Evolutionary conservation across 768 basidiomycete genomes (phyloP).

Genomic region (Saitozyma sp.): DNA sequence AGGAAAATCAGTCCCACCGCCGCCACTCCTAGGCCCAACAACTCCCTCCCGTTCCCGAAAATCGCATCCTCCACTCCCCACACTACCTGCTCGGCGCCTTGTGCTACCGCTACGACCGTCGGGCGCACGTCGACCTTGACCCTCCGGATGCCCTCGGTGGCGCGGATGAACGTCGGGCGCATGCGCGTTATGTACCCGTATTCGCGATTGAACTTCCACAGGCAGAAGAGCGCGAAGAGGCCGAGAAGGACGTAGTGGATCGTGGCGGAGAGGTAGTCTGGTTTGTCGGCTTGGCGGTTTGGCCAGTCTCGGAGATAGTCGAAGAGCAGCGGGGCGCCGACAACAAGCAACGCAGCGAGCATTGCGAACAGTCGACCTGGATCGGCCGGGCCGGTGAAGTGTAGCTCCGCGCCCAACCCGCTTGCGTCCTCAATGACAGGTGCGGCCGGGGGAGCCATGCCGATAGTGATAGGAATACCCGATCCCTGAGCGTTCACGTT

Average conservation of each 20-base stretch:
- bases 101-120: conserved; percentile 17
- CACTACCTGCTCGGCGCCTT: conserved; percentile 18
- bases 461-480: conserved; percentile 14
- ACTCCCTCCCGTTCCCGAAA: conserved; percentile 28
- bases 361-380: conserved; percentile 26
- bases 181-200: conserved; percentile 16
- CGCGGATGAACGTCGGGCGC: conserved; percentile 10
- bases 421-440: conserved; percentile 9
- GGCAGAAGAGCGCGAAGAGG: conserved; percentile 7
- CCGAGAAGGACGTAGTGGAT: conserved; percentile 24
- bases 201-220: conserved; percentile 21
- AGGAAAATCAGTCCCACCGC: conserved; percentile 16
- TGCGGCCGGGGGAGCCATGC: neutral
- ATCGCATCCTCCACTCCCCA: conserved; percentile 39
- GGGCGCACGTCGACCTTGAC: conserved; percentile 6
- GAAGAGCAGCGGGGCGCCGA: conserved; percentile 17
- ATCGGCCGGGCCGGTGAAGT: conserved; percentile 28
- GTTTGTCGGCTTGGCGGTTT: conserved; percentile 4
- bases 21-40: conserved; percentile 27
- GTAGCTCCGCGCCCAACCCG: conserved; percentile 13
- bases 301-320: conserved; percentile 29
- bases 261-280: conserved; percentile 17
- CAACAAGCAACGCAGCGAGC: conserved; percentile 17
- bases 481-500: conserved; percentile 7
- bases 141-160: conserved; percentile 7